Conservation (phyloP, 2,329 filamentous ascomycete genomes). For the Aciculosporium take region DNA sequence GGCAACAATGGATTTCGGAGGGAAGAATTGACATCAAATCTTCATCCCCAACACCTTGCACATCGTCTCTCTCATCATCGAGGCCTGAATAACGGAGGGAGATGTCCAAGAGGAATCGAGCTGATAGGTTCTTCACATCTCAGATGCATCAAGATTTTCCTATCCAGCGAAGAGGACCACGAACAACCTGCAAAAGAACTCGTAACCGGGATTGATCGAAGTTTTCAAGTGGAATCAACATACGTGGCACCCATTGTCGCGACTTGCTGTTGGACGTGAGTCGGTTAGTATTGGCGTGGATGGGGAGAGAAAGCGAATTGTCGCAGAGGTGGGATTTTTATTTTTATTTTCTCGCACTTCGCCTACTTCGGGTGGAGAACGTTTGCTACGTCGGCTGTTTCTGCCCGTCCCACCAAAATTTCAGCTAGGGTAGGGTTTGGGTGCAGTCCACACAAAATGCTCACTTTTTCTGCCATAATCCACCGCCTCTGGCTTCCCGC, state of each 20-base stretch:
- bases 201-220: constrained; percentile 32
- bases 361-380: constrained; percentile 2
- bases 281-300: constrained; percentile 25
- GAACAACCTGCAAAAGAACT: constrained; percentile 52
- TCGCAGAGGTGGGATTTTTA: not conserved
- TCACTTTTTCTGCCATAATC: constrained; percentile 21
- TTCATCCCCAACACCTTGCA: constrained; percentile 71
- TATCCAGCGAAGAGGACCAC: constrained; percentile 72
- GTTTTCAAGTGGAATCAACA: constrained; percentile 27
- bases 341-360: constrained; percentile 7
- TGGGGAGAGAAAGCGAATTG: constrained; percentile 6
- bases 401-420: not conserved
- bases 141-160: constrained; percentile 13
- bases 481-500: constrained; percentile 18
- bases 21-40: constrained; percentile 39
- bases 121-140: constrained; percentile 39
- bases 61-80: constrained; percentile 41
- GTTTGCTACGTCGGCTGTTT: not conserved
- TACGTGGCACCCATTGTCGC: constrained; percentile 40
- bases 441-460: constrained; percentile 12
- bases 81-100: constrained; percentile 41
- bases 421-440: constrained; percentile 21
- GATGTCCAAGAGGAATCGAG: constrained; percentile 60
- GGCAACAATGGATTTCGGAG: constrained; percentile 62
- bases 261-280: constrained; percentile 22